Evolutionary conservation across 2,329 filamentous ascomycete species (phyloP).

Genomic region (Ascochyta koolunga): DNA sequence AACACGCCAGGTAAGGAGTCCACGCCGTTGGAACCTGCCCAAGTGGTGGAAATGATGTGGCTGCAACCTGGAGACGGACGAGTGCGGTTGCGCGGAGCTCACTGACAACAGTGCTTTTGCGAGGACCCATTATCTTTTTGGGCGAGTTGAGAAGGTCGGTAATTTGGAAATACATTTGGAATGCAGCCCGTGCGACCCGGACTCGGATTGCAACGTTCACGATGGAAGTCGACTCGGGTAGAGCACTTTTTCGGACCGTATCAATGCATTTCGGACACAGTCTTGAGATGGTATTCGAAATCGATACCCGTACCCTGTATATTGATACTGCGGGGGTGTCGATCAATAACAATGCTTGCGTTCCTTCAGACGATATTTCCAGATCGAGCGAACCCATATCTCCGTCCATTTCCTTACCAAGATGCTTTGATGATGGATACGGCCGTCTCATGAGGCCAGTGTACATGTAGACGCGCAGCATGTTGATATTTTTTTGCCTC

Average conservation of each 20-base stretch:
- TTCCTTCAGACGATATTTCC: not conserved
- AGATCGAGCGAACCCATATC: not conserved
- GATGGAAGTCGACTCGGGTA: not conserved
- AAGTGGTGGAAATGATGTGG: conserved; percentile 8
- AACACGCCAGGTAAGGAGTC: not conserved
- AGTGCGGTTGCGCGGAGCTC: conserved; percentile 3
- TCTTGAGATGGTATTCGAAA: conserved; percentile 11
- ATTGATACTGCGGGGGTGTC: conserved; percentile 1
- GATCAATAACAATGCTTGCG: conserved; percentile 5
- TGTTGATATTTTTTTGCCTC: not conserved
- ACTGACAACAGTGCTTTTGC: conserved; percentile 2
- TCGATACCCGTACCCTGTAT: conserved; percentile 19
- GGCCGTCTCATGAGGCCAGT: not conserved
- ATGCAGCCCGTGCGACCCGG: not conserved
- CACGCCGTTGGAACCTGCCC: not conserved
- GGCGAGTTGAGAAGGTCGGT: not conserved
- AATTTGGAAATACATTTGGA: not conserved
- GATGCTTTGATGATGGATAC: not conserved
- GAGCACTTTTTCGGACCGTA: not conserved
- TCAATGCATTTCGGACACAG: conserved; percentile 3
- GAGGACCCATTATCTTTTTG: not conserved
- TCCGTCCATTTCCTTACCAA: not conserved
- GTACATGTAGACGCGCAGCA: not conserved
- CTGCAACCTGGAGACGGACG: not conserved
- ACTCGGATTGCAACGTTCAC: not conserved